Percentiles rank a stretch among this genome's conserved stretches.
phyloP scores from a whole-genome alignment of 352 stramenopile species.

The Phytophthora cactorum region DNA sequence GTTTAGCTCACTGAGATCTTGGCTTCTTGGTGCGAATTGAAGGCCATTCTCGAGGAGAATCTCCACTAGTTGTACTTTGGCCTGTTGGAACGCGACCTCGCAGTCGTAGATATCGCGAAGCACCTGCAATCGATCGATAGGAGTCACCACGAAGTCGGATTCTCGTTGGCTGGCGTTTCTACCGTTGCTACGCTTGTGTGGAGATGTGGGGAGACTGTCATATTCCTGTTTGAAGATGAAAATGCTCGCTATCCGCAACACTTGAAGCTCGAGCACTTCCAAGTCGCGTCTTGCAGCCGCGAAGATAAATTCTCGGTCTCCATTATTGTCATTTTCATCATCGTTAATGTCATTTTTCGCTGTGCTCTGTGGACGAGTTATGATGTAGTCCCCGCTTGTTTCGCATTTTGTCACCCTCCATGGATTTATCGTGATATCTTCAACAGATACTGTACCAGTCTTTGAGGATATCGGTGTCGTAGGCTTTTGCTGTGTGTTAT shows the following conservation, averaged over 20 bases:
- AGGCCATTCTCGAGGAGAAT: slow-evolving; percentile 38
- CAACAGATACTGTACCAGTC: not conserved
- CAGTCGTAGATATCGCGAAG: slow-evolving; percentile 65
- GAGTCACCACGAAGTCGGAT: slow-evolving; percentile 13
- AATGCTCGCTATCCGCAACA: slow-evolving; percentile 50
- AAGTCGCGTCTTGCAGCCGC: slow-evolving; percentile 45
- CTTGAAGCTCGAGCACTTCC: slow-evolving; percentile 47
- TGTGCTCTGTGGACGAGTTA: slow-evolving; percentile 4
- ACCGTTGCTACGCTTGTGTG: slow-evolving; percentile 7
- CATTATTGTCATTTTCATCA: not conserved
- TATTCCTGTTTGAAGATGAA: slow-evolving; percentile 62
- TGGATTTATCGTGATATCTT: not conserved
- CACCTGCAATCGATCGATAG: slow-evolving; percentile 62
- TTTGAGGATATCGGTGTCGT: not conserved
- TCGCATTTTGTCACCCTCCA: slow-evolving; percentile 27
- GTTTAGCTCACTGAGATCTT: slow-evolving; percentile 14
- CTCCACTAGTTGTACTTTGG: slow-evolving; percentile 48
- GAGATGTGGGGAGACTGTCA: slow-evolving; percentile 30
- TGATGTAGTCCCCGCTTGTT: slow-evolving; percentile 32
- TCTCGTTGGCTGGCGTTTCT: not conserved
- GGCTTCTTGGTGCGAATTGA: slow-evolving; percentile 17
- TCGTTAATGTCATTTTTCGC: slow-evolving; percentile 5
- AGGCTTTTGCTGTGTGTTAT: not conserved
- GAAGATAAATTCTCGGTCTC: slow-evolving; percentile 47
- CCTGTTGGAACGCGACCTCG: slow-evolving; percentile 46